phyloP scores from a whole-genome alignment of 2,329 filamentous ascomycete genomes.

The Penicillium sp. region DNA sequence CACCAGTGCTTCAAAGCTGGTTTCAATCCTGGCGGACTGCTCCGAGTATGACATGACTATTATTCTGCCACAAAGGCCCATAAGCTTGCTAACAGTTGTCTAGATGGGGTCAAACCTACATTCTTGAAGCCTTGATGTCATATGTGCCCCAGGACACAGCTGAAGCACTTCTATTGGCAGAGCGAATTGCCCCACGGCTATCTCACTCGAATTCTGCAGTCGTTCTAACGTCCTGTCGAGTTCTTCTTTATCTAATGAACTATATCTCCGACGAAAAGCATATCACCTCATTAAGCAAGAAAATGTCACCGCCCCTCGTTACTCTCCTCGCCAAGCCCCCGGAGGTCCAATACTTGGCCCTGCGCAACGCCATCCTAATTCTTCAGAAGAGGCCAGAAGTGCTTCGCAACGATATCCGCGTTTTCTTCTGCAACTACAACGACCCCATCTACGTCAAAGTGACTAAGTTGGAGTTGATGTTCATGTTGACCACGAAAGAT shows the following conservation, averaged over 20 bases:
- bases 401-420: slow-evolving; percentile 90
- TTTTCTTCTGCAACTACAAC: slow-evolving; percentile 99
- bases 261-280: slow-evolving; percentile 93
- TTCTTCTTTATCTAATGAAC: slow-evolving; percentile 97
- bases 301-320: slow-evolving; percentile 90
- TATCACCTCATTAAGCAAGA: slow-evolving; percentile 81
- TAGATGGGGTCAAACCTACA: slow-evolving; percentile 98
- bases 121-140: slow-evolving; percentile 94
- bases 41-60: slow-evolving; percentile 75
- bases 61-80: neutral
- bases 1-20: slow-evolving; percentile 94
- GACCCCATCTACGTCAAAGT: slow-evolving; percentile 99
- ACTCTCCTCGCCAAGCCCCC: slow-evolving; percentile 94
- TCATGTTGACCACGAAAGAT: slow-evolving; percentile 93
- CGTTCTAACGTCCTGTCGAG: slow-evolving; percentile 91
- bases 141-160: slow-evolving; percentile 90
- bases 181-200: slow-evolving; percentile 90
- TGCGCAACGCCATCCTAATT: slow-evolving; percentile 91
- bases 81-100: slow-evolving; percentile 10
- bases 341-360: slow-evolving; percentile 95
- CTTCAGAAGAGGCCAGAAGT: slow-evolving; percentile 91
- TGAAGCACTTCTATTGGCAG: slow-evolving; percentile 85
- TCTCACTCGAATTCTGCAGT: slow-evolving; percentile 97
- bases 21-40: slow-evolving; percentile 92
- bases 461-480: slow-evolving; percentile 96